Percentiles rank a stretch among this genome's conserved stretches.
These are phyloP conservation scores for Coriolopsis trogii DNA, from an alignment of 1,284 basidiomycete species.

Conservation along the genomic window DNA sequence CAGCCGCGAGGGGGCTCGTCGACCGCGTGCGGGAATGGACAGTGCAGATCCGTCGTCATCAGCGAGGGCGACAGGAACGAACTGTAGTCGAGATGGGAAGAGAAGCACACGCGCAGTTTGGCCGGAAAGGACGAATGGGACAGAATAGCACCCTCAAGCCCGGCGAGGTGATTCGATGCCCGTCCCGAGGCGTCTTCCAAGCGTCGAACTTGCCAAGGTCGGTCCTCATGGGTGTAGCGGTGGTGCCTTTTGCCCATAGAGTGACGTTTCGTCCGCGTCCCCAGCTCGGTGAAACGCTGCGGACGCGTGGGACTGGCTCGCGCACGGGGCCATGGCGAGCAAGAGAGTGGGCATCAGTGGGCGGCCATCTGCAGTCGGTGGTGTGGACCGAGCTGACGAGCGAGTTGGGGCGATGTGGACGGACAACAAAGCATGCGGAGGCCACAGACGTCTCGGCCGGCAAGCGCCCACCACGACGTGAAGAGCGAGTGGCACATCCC, in stretches of 20 bases:
- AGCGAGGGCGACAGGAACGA: slow-evolving; percentile 5
- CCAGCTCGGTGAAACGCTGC: slow-evolving; percentile 12
- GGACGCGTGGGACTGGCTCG: slow-evolving; percentile 14
- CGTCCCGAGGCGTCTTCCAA: no score
- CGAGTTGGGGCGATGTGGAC: slow-evolving; percentile 1
- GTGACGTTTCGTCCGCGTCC: slow-evolving; percentile 11
- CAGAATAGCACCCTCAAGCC: slow-evolving; percentile 13
- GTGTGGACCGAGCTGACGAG: no score
- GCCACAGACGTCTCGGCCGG: background rate
- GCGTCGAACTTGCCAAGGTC: no score
- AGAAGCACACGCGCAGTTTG: slow-evolving; percentile 5
- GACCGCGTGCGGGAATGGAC: slow-evolving; percentile 4
- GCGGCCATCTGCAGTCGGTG: no score
- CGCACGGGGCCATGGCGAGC: no score
- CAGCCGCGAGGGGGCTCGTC: no score
- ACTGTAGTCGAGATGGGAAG: slow-evolving; percentile 5
- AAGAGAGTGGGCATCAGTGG: no score
- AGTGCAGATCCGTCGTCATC: slow-evolving; percentile 23
- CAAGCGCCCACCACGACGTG: slow-evolving; percentile 1
- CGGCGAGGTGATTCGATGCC: slow-evolving; percentile 12
- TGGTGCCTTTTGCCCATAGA: slow-evolving; percentile 9
- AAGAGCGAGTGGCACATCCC: background rate
- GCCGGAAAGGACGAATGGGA: slow-evolving; percentile 1
- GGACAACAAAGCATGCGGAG: background rate
- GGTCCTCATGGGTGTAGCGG: background rate